Evolutionary conservation across 2,329 filamentous ascomycete species (phyloP), one percentile per base, ranked within the genome.

Genomic region (Hypoxylon sp.): DNA sequence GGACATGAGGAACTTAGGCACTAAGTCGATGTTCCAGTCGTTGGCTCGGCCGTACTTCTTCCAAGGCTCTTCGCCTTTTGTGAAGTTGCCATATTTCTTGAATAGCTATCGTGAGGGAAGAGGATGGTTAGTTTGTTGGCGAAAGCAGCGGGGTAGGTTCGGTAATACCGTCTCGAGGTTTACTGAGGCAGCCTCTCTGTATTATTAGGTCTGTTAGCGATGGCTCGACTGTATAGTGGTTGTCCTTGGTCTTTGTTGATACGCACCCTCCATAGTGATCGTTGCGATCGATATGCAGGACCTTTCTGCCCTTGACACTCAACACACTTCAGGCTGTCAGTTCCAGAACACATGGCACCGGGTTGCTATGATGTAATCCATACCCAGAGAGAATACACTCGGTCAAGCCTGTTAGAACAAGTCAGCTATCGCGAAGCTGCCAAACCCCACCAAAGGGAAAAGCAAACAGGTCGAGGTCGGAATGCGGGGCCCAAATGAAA

Each of bases 371-470:
- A 56, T 66, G 57, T 53, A 53, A 67, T 72, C 71, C 85, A 80
- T 92, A 97, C 94, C 95, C 96, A 81, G 95, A 98, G 76, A 99
- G 92, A 80, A 99, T 96, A 85, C 96, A 99, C 90, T 99, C 96
- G 72, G 95, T 98, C 88, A 99, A 85, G 80, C 96, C 95, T 97
- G 78, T 74, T 78, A 80, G 79, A 82, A 81, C 78, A 51, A 60
- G 61, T 73, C 60, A 66, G 54, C 58, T 51, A 63, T 70, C 60
- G 63, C 40, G 56, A 69, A 66, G 55, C 44, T 53, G 44, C 48
- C 58, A 50, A 67, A 62, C 61, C 61, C 65, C 66, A 72, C 67
- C 61, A 68, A 48, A 27, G 31, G 31, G 35, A 33, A 66, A 50
- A 50, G 50, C 58, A 62, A 50, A 48, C 56, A 62, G 49, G 37